Base-by-base conservation (phyloP, 257 asterid species). In the Fraxinus quadrangulata region DNA sequence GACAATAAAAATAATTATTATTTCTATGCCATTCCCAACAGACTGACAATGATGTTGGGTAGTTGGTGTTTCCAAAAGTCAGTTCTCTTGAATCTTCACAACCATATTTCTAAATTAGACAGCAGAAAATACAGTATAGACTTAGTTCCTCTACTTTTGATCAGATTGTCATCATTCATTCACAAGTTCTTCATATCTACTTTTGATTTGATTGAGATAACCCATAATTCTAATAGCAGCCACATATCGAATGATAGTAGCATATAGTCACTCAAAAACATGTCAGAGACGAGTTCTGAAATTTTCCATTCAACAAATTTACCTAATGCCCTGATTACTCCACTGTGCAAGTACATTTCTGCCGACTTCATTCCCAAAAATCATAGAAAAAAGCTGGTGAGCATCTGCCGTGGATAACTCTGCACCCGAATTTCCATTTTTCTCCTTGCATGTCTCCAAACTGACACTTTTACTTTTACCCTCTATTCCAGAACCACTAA, bases 281-380 rank as follows among this genome's bases (percentile, higher is more conserved):
- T 40, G 16, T 47, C n/a, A 14, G 2, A 47, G 16, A 47, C 56
- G 14, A 47, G n/a, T 14, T 47, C 11, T 54, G 26, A n/a, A 54
- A 54, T n/a, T 54, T 54, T 54, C 24, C 65, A n/a, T 54, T 54
- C 11, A 54, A 54, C 3, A 54, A 19, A 5, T 54, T 54, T 78
- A 87, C 91, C 88, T 76, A 66, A 87, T 87, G 78, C 91, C 91
- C 78, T 87, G 91, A 78, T 87, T 87, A 78, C 80, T 80, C 89
- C 91, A 87, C 84, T 85, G 91, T n/a, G 86, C 86, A 77, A 87
- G 86, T 72, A 87, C 81, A 80, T 76, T 88, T 74, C 72, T 75
- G 4, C 78, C 77, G 40, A 87, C 87, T 17, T n/a, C 77, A n/a
- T 74, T 67, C 28, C 91, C 88, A 34, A 87, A 87, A 56, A 82